Conservation (phyloP, 2,329 filamentous ascomycete genomes). For the Fusarium luffae region DNA sequence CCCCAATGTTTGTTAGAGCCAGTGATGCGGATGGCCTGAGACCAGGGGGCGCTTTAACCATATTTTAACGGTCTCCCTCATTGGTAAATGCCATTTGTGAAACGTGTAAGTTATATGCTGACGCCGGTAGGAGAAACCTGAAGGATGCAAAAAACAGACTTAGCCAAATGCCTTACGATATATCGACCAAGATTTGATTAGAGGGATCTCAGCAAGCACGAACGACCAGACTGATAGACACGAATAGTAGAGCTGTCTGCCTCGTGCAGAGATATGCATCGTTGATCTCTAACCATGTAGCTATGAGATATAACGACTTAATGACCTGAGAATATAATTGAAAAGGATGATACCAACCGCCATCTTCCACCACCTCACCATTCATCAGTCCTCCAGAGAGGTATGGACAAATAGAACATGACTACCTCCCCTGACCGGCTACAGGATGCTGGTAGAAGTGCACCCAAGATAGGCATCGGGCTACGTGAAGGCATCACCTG, state of each 20-base stretch:
- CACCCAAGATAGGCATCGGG: not conserved
- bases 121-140: not conserved
- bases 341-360: not conserved
- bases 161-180: not conserved
- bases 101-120: not conserved
- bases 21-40: not conserved
- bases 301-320: not conserved
- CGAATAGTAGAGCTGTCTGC: not conserved
- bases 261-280: not conserved
- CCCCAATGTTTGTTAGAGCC: not conserved
- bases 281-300: not conserved
- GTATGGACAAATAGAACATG: not conserved
- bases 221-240: not conserved
- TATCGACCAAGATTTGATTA: not conserved
- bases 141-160: not conserved
- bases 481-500: not conserved
- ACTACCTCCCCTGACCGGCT: not conserved
- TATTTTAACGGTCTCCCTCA: not conserved
- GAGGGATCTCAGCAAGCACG: not conserved
- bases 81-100: constrained; percentile 1
- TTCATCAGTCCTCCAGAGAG: not conserved
- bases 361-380: not conserved
- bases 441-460: not conserved
- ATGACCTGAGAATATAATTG: not conserved
- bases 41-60: not conserved